Base-by-base conservation (phyloP, 2,329 filamentous ascomycete species). In the Aspergillus fumigatus region DNA sequence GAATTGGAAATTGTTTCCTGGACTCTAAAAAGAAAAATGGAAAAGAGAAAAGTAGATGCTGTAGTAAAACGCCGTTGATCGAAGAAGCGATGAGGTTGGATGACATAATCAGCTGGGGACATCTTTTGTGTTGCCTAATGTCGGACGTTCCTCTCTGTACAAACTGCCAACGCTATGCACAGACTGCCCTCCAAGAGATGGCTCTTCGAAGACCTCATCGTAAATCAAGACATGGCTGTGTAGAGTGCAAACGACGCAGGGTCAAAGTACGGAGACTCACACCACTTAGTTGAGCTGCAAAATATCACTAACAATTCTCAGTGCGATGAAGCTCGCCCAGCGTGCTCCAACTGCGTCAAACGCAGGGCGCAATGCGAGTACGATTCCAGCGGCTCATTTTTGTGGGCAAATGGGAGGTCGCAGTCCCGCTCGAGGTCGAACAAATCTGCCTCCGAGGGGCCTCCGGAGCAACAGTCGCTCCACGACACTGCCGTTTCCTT, bases 211-310 rank as follows among this genome's bases (percentile, higher is more conserved):
- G 68, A 66, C 63, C 70, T 45, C 70, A 72, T 62, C 67, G 68
- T 47, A 73, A 73, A 64, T 73, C 70, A 40, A 65, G 70, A 25
- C 68, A 70, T 51, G 70, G 70, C 48, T 73, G 70, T 55, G 38
- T 65, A 52, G 67, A 70, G 60, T 73, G 70, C 59, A 73, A 73
- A 59, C 63, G 66, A 45, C 58, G 70, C 49, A 65, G 70, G 57
- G 70, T 73, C 19, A 73, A 73, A 65, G 70, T 72, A 62, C 35
- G 57, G 47, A 25, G 27, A 3, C 19, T 8, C 17, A 19, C n/a
- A 48, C 11, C 9, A 26, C 5, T 25, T 52, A 27, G 35, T 48
- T 52, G n/a, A 21, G 19, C 14, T 53, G 9, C 26, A 8, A 26
- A 49, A n/a, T 49, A 25, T 57, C 48, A 21, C 45, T 52, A 43